phyloP scores from a whole-genome alignment of 2,329 filamentous ascomycete species.

The Shiraia sp. region DNA sequence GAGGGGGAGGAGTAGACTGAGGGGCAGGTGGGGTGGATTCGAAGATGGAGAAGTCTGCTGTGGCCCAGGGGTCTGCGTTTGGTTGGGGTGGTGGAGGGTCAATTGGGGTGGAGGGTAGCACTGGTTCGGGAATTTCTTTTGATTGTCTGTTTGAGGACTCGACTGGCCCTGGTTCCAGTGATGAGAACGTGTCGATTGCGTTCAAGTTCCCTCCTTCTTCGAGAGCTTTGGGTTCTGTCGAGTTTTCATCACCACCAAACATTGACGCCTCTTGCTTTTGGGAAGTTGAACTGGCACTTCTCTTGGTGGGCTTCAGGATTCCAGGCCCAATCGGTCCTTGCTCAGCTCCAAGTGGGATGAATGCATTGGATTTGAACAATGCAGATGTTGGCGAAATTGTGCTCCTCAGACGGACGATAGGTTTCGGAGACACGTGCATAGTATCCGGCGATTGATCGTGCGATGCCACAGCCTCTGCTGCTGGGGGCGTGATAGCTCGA shows the following conservation, averaged over 20 bases:
- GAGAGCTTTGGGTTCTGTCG: too few species aligned
- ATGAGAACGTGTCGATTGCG: too few species aligned
- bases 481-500: conserved; percentile 14
- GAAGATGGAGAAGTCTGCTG: conserved; percentile 34
- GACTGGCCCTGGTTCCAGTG: background rate
- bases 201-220: too few species aligned
- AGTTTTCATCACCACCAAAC: background rate
- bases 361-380: conserved; percentile 32
- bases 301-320: conserved; percentile 29
- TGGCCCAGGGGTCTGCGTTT: conserved; percentile 14
- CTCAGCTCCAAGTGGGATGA: conserved; percentile 28
- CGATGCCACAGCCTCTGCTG: conserved; percentile 7
- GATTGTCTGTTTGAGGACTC: background rate
- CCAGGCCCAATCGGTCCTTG: conserved; percentile 36
- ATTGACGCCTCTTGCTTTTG: conserved; percentile 7
- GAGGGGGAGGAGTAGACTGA: conserved; percentile 3
- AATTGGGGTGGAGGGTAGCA: conserved; percentile 10
- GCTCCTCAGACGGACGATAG: conserved; percentile 36
- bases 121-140: background rate
- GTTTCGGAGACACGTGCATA: conserved; percentile 25
- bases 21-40: conserved; percentile 23
- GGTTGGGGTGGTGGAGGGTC: conserved; percentile 6
- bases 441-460: conserved; percentile 18
- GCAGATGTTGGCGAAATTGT: conserved; percentile 42
- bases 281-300: conserved; percentile 7